Conservation (phyloP, 2,329 filamentous ascomycete genomes). For the Fusarium sacchari region DNA sequence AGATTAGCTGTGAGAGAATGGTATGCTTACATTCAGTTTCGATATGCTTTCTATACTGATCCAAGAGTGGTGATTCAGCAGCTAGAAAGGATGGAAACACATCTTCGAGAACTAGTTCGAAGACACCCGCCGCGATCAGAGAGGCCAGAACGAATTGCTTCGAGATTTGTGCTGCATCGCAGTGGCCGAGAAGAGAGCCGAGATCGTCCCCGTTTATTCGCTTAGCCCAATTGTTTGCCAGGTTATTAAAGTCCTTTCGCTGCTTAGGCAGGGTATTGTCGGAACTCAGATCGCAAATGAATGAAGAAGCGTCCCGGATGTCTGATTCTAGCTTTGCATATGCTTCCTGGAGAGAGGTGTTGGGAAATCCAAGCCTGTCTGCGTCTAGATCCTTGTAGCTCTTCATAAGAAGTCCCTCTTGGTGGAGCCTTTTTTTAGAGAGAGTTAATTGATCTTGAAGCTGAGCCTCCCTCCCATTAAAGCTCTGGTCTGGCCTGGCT, state of each 20-base stretch:
- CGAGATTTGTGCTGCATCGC: not conserved
- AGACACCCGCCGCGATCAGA: fast-evolving
- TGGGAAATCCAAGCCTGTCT: not conserved
- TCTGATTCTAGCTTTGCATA: not conserved
- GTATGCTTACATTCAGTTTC: not conserved
- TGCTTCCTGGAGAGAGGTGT: not conserved
- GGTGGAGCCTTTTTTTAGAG: too few species aligned
- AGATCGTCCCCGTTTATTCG: not conserved
- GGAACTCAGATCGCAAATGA: not conserved
- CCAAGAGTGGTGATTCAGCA: not conserved
- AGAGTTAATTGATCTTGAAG: not conserved
- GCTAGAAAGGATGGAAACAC: not conserved
- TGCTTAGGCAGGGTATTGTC: not conserved
- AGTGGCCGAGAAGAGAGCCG: not conserved
- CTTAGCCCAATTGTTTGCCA: not conserved
- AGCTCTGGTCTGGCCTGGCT: not conserved
- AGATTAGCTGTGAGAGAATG: fast-evolving
- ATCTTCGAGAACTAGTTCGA: not conserved
- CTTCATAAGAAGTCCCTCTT: fast-evolving
- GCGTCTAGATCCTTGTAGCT: not conserved
- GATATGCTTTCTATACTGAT: not conserved
- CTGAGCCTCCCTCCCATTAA: fast-evolving
- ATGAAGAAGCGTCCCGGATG: not conserved
- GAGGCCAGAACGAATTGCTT: not conserved
- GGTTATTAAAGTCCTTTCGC: fast-evolving